phyloP scores from a whole-genome alignment of 2,329 filamentous ascomycete genomes.

The Epichloe uncinata region DNA sequence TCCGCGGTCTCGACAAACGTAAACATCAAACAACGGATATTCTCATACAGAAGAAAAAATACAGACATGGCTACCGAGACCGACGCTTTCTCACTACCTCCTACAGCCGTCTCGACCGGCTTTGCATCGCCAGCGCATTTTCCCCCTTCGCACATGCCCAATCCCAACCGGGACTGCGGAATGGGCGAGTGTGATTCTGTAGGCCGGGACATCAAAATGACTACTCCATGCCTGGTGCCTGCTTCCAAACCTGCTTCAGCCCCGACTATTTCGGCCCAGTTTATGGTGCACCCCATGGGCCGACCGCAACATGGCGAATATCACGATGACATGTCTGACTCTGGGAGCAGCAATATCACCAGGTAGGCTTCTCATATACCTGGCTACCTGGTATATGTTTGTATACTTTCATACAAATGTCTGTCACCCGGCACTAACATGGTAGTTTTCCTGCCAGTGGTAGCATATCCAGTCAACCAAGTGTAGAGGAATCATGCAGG shows the following conservation, averaged over 20 bases:
- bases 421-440: background rate
- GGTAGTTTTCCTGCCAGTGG: background rate
- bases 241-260: background rate
- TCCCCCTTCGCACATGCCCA: slow-evolving; percentile 8
- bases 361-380: slow-evolving; percentile 1
- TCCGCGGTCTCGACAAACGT: no score
- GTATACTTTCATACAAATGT: no score
- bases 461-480: slow-evolving; percentile 11
- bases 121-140: slow-evolving; percentile 15
- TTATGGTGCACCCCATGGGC: slow-evolving; percentile 1
- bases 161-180: slow-evolving; percentile 6
- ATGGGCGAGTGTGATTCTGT: slow-evolving; percentile 7
- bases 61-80: slow-evolving; percentile 19
- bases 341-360: slow-evolving; percentile 7
- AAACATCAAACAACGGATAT: background rate
- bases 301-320: slow-evolving; percentile 1
- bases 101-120: slow-evolving; percentile 20
- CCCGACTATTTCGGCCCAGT: background rate
- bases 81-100: slow-evolving; percentile 18
- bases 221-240: slow-evolving; percentile 6
- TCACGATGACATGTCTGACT: slow-evolving; percentile 8
- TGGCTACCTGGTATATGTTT: background rate
- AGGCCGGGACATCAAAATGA: slow-evolving; percentile 20
- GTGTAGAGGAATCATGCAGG: slow-evolving; percentile 25
- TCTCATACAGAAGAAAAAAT: background rate